Evolutionary conservation across 1,284 basidiomycete species (phyloP), one percentile per base, ranked within the genome.

Genomic region (Coriolopsis trogii): DNA sequence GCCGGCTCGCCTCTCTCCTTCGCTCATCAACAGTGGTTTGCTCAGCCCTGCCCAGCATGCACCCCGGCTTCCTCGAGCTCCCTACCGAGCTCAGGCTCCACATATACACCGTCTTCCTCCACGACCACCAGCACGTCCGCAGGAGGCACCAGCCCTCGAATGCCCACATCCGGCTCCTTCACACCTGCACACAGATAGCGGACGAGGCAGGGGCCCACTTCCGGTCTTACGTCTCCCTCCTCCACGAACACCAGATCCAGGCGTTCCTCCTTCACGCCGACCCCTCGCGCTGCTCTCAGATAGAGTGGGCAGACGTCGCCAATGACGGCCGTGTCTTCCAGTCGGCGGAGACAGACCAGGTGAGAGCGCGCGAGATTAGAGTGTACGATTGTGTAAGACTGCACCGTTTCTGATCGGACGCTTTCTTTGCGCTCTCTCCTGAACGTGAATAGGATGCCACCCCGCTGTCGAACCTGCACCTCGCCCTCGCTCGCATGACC

Each of bases 301-400:
- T 76, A 31, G 50, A 58, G 7, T 70, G 63, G 59, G 68, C 68
- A 20, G 75, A 77, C 58, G 72, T 74, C 40, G 73, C 71, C 37
- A 76, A 74, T 51, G 74, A 77, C 52, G 67, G 70, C 37, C 70
- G 71, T 47, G 55, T 72, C 41, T 57, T 73, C 43, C 48, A 51
- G 59, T 47, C 46, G 46, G 16, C 29, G 42, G 40, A 20, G 29
- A 34, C 37, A 24, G 47, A 55, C 46, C 45, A 43, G 54, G 56
- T 55, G 47, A 53, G 47, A 55, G 45, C 45, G 41, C 52, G 56
- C 53, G 47, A 53, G 55, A 23, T 47, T 49, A 51, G 41, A 49
- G 54, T 61, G 53, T 43, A 37, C 40, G 41, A 55, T 54, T 48
- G 55, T 56, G 45, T 57, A 55, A 59, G 36, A 20, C 23, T 48